Base-by-base conservation (phyloP, 2,329 filamentous ascomycete species). In the Periconia digitata region DNA sequence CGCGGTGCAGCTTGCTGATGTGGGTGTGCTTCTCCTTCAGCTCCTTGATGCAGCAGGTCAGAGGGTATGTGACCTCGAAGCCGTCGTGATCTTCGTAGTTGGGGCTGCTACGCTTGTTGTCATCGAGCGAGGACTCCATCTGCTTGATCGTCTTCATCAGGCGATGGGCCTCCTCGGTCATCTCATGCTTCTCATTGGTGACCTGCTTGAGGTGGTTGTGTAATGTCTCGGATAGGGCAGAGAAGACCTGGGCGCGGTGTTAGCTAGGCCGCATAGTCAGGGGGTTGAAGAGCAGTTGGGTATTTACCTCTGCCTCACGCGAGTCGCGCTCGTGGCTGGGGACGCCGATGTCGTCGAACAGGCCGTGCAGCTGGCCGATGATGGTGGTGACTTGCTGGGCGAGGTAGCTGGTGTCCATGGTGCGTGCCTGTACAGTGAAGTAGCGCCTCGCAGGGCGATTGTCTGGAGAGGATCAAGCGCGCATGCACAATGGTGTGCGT, bases 261-360 rank as follows among this genome's bases (percentile, higher is more conserved):
- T 51, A 63, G 55, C 13, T 13, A 6, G 35, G 15, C 15, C 23
- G 27, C 23, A 37, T 29, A 16, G 12, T 2, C 29, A 27, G 10
- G 4, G 8, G 27, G 27, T 32, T 32, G 27, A 3, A 32, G n/a
- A 8, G 18, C 6, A n/a, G 18, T 20, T 35, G 18, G 45, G 50
- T 50, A 43, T 81, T 66, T 77, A 95, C 92, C 85, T 96, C 90
- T 69, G 89, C 83, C 70, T 97, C 92, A 64, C 94, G 83, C 42
- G 84, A 81, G 69, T 97, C 91, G 66, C 94, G 88, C 72, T 97
- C 94, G 84, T 96, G 91, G 65, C 78, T 85, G 22, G 92, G 84
- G n/a, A 99, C 89, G 50, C 94, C 94, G 66, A 99, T 99, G 70
- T 99, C 92, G 72, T 99, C 94, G 67, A 96, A 99, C 49, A 97